Base-by-base conservation (phyloP, 257 asterid genomes). In the Eustoma russellianum region DNA sequence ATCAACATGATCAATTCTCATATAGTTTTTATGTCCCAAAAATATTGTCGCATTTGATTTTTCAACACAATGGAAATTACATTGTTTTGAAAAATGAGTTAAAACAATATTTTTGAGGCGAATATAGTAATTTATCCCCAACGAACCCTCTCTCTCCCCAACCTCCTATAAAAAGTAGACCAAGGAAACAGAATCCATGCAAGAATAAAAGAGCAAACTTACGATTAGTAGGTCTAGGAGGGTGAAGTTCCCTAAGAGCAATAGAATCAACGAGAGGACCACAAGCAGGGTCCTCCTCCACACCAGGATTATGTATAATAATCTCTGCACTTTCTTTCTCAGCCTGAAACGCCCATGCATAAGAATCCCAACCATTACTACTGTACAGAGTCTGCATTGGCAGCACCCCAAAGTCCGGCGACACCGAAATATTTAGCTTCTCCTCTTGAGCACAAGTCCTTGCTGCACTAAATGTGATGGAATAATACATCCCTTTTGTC, bases 371-470 rank as follows among this genome's bases (percentile, higher is more conserved):
- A 0, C 98, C 98, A 9, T 67, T 87, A 48, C 96, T 91, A 17
- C 96, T 87, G 15, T 86, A 87, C 76, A 91, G 33, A 0, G 98
- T 91, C 19, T 87, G 98, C 35, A 91, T 76, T 0, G 95, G 98
- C 0, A 91, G 63, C 10, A 87, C 74, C 9, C 95, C 98, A 0
- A 46, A 86, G 54, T 91, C 98, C 0, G 98, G 95, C 2, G 94
- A 78, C 17, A 82, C 92, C 0, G 96, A 82, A 13, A 87, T 75
- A 19, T 91, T 91, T 8, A 91, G 66, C 18, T 41, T 57, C 81
- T 91, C 98, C 48, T 84, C 96, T 49, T 91, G 98, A 1, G 95
- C 96, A 55, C 98, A 91, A 0, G 98, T 91, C 46, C 96, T 61
- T 7, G 98, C 98, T 2, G 95, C 95, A 43, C 96, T 84, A 53